phyloP scores from a whole-genome alignment of 805 yeast genomes.

The Metschnikowia anglica region DNA sequence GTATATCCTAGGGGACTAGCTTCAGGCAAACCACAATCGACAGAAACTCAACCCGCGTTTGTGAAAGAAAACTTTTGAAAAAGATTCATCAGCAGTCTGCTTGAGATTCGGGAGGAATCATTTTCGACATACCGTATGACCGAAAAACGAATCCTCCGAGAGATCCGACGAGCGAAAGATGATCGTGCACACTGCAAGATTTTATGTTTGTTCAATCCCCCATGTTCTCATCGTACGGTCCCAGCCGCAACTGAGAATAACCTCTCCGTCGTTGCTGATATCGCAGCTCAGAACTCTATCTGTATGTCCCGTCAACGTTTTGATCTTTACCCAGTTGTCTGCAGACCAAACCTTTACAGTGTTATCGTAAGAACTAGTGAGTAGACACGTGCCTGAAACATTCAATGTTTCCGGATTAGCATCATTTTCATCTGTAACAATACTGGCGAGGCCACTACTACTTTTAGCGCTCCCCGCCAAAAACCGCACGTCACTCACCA shows the following conservation, averaged over 20 bases:
- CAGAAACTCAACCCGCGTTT: no score
- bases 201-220: slow-evolving; percentile 23
- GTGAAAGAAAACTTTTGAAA: no score
- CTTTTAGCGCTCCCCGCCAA: slow-evolving; percentile 25
- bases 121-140: no score
- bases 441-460: slow-evolving; percentile 15
- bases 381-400: slow-evolving; percentile 47
- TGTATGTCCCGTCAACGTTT: slow-evolving; percentile 51
- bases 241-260: slow-evolving; percentile 74
- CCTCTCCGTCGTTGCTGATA: slow-evolving; percentile 40
- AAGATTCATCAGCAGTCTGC: no score
- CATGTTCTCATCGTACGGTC: slow-evolving; percentile 75
- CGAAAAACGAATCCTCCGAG: no score
- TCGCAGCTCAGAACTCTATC: slow-evolving; percentile 78
- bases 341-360: slow-evolving; percentile 57
- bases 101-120: no score
- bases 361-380: slow-evolving; percentile 72
- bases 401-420: slow-evolving; percentile 30
- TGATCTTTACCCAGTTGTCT: slow-evolving; percentile 65
- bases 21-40: no score
- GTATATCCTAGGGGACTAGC: no score
- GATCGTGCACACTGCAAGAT: no score
- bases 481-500: slow-evolving; percentile 67
- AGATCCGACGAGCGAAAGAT: no score
- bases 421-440: slow-evolving; percentile 32